Evolutionary conservation across 768 basidiomycete genomes (phyloP), one percentile per base, ranked within the genome.

Genomic region (Pisolithus microcarpus): DNA sequence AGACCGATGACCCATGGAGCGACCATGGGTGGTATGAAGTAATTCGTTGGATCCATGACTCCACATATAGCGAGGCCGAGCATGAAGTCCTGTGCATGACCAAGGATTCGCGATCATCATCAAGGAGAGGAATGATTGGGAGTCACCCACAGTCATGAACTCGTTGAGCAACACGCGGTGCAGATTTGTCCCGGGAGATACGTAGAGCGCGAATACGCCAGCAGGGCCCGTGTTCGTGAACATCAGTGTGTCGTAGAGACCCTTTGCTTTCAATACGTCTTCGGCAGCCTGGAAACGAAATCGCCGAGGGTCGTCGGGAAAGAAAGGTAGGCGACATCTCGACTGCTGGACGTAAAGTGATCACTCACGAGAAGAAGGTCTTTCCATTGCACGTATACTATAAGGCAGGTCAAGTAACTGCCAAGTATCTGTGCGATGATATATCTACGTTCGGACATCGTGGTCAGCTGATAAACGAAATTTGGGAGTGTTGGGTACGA

Each of bases 381-480:
- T 53, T 76, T 76, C 70, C 82, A 88, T 56, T 86, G 81, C 5
- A 72, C 70, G 60, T 87, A 87, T 46, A 82, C 62, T 43, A 81
- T 52, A 37, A 84, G 66, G 50, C 76, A 78, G 0, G 81, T 85
- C 54, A 86, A 63, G 55, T 81, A 85, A 11, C 75, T 80, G 5
- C 85, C 87, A 4, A 84, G 54, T 53, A 84, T 73, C 59, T 89
- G 86, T 0, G 82, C 77, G 11, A 76, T 38, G 52, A 86, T 82
- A 59, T 84, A 87, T 65, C 83, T 85, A 21, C 9, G n/a, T 31
- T 44, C 9, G 15, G 30, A 18, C 34, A 31, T 49, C 39, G 24
- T 52, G 37, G 19, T 26, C 13, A 38, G 49, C 48, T 21, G 21
- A 7, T 19, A n/a, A 28, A 31, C 1, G 7, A 9, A 47, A 4